A percentile compares a stretch with the other conserved stretches of the same genome.
Conservation (phyloP, 495 filamentous ascomycete species). For the Penicillium coprophilum region DNA sequence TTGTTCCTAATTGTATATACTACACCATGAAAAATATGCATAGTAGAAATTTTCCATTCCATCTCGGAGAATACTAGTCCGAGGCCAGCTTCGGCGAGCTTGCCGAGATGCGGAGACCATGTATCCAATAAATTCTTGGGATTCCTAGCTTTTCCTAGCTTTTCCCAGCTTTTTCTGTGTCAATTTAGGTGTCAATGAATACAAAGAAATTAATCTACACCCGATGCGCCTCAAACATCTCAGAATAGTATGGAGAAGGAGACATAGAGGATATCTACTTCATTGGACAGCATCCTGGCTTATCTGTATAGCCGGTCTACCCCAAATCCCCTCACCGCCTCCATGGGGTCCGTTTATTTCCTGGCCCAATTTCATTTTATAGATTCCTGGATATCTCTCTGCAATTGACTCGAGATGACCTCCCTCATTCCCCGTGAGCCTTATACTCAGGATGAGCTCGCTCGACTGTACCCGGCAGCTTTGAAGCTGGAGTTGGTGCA, state of each 20-base stretch:
- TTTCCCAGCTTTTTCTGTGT: background rate
- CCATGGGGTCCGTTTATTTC: background rate
- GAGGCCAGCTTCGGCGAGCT: background rate
- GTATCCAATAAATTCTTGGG: background rate
- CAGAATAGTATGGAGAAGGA: background rate
- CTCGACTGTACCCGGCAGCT: slow-evolving; percentile 71
- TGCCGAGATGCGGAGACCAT: slow-evolving; percentile 8
- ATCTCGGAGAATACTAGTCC: background rate
- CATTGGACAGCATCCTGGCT: background rate
- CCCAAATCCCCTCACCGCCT: slow-evolving; percentile 17
- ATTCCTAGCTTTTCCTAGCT: background rate
- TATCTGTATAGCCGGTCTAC: background rate
- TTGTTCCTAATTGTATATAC: slow-evolving; percentile 12
- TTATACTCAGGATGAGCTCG: slow-evolving; percentile 80
- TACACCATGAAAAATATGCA: slow-evolving; percentile 6
- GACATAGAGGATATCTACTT: background rate
- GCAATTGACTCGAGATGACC: slow-evolving; percentile 59
- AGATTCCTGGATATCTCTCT: slow-evolving; percentile 2
- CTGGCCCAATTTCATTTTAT: slow-evolving; percentile 1
- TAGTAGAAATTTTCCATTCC: background rate
- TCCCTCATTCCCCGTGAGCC: slow-evolving; percentile 69
- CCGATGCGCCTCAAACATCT: background rate
- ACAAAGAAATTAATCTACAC: background rate
- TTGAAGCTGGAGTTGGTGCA: slow-evolving; percentile 88
- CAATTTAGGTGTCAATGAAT: background rate